Base-by-base conservation (phyloP, 768 basidiomycete genomes). In the Scleroderma bovista region DNA sequence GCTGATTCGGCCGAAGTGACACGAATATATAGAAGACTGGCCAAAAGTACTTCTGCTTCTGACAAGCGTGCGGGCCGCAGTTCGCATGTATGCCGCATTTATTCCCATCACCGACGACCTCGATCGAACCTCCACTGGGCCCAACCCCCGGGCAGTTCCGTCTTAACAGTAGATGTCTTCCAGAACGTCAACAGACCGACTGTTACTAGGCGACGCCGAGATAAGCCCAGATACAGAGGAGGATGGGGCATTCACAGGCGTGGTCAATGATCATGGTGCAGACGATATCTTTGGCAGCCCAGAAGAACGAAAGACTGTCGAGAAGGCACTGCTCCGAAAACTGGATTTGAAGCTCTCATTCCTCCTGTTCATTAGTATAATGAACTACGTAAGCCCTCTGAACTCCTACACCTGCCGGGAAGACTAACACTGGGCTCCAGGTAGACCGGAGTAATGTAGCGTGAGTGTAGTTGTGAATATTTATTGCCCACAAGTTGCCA, bases 341-440 rank as follows among this genome's bases (percentile, higher is more conserved):
- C 59, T 75, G 19, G 72, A 74, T 47, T 22, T 58, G 17, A 62
- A 72, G 26, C 69, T 75, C 69, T 64, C 65, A n/a, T 72, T 74
- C 48, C 60, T 74, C 11, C 62, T 73, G 33, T 51, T 72, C 33
- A 70, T 75, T 39, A 74, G 72, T 47, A 72, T 73, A 48, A 62
- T 74, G 34, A 73, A 74, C 62, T 73, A 73, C 48, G 70, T 72
- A 46, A 43, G 70, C 62, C 19, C 8, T 17, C 15, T 16, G 12
- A 17, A 5, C 23, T 43, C 34, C 12, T n/a, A 23, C 81, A 15
- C 13, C 13, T n/a, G 12, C n/a, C n/a, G 12, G 5, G 12, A 13
- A 5, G 13, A 15, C 34, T 36, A 12, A 36, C 12, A 13, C 34
- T 6, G 6, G 12, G 12, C n/a, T 36, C 5, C 13, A 36, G 34